Base-by-base conservation (phyloP, 768 basidiomycete genomes). In the Boletus reticuloceps region DNA sequence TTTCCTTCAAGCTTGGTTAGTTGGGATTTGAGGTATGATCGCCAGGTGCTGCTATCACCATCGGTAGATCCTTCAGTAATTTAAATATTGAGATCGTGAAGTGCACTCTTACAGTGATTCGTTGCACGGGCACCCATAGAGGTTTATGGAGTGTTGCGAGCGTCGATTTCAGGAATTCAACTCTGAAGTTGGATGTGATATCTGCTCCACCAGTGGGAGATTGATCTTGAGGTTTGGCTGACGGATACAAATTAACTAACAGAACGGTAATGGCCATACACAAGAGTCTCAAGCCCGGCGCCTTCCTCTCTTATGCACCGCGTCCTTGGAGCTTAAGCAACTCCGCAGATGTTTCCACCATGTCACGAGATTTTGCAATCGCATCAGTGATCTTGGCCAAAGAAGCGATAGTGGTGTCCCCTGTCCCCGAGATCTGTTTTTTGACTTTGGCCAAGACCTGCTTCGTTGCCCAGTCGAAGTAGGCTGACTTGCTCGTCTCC, bases 401-500 rank as follows among this genome's bases (percentile, higher is more conserved):
- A 16, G 64, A 58, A 37, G 58, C 53, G 36, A 72, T 60, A 29
- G 58, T 38, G 8, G 64, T 48, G 41, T 70, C 65, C 1, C 59
- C 60, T 5, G 55, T 44, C 22, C 56, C 53, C 5, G 52, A 50
- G 11, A 45, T 55, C 37, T 58, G 67, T 27, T 63, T 59, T 45
- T 60, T 72, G 48, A 61, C 65, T 32, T 55, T 70, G 53, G 67
- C 58, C 42, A 88, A 58, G 9, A 88, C 68, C 66, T 83, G 81
- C 19, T 74, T 74, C 1, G 84, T 74, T 1, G 87, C 90, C 92
- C 92, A 94, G 55, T 84, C 83, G 6, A 86, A 65, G 68, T 94
- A 94, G 6, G 89, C 91, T 2, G 79, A 77, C 65, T 82, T 81
- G 67, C 80, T 84, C 37, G 82, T 81, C 72, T 93, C 89, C 91